These are phyloP conservation scores for Aspergillus homomorphus DNA, from an alignment of 495 filamentous ascomycete species.

Conservation along the genomic window DNA sequence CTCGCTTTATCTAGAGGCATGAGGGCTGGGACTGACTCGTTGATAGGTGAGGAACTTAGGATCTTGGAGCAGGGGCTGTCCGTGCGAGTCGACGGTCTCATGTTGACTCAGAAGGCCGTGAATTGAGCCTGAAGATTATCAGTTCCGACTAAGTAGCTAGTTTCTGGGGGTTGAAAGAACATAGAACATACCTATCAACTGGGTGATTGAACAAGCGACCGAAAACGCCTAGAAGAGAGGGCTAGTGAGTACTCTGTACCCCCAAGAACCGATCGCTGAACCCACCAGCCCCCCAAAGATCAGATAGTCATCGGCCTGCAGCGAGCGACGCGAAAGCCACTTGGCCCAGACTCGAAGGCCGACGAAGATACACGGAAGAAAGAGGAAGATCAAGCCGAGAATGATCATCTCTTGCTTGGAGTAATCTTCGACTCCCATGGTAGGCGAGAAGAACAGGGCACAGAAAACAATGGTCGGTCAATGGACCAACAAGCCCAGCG, in stretches of 20 bases:
- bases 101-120: not conserved
- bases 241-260: too few relatives aligned
- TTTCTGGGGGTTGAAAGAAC: too few relatives aligned
- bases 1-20: too few relatives aligned
- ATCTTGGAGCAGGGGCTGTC: not conserved
- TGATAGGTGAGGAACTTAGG: not conserved
- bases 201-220: not conserved
- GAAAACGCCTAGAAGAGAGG: not conserved
- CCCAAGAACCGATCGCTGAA: not conserved
- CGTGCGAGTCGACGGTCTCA: not conserved
- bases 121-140: not conserved
- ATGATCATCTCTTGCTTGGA: constrained; percentile 4
- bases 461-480: too few relatives aligned
- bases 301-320: not conserved
- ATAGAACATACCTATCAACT: too few relatives aligned
- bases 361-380: constrained; percentile 2
- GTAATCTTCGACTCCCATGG: not conserved
- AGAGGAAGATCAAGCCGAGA: not conserved
- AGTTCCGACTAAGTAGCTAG: too few relatives aligned
- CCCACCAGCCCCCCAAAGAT: not conserved
- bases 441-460: not conserved
- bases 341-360: constrained; percentile 3
- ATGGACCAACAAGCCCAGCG: too few relatives aligned
- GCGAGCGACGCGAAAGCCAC: not conserved
- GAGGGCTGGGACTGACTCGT: not conserved